phyloP scores from a whole-genome alignment of 176 grass and related monocot genomes.

The Phyllostachys edulis region DNA sequence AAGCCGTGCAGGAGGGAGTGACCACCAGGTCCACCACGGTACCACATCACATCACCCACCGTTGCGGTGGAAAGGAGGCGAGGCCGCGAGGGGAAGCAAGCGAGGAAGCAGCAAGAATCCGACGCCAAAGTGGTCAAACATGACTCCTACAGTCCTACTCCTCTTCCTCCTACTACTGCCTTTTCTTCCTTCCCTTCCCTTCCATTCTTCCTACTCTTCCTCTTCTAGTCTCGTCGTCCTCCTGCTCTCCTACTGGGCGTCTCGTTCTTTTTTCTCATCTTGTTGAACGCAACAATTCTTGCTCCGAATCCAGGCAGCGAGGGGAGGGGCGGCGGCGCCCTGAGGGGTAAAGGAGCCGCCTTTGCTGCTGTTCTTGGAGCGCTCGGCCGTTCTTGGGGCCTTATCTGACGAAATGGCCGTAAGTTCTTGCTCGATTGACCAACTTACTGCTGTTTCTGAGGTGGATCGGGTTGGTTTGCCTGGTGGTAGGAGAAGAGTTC shows the following conservation, averaged over 20 bases:
- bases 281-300: constrained; percentile 25
- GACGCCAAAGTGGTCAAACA: constrained; percentile 56
- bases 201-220: background rate
- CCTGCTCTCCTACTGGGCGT: constrained; percentile 2
- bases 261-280: background rate
- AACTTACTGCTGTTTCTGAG: background rate
- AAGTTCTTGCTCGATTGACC: constrained; percentile 37
- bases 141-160: background rate
- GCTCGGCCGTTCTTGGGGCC: background rate
- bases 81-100: background rate
- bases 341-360: constrained; percentile 29
- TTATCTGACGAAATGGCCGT: constrained; percentile 52
- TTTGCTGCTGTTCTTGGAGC: constrained; percentile 15
- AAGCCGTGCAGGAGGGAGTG: constrained; percentile 21
- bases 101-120: constrained; percentile 29
- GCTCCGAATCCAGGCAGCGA: constrained; percentile 30
- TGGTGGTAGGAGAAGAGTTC: background rate
- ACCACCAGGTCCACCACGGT: background rate
- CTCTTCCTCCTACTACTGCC: background rate
- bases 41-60: background rate
- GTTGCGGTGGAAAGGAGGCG: constrained; percentile 8
- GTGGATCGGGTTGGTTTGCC: constrained; percentile 12
- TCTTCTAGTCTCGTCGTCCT: background rate
- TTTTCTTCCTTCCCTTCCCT: background rate
- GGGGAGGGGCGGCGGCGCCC: constrained; percentile 1